These are phyloP conservation scores for Viola odorata DNA, from an alignment of 345 rosid genomes.

Conservation along the genomic window DNA sequence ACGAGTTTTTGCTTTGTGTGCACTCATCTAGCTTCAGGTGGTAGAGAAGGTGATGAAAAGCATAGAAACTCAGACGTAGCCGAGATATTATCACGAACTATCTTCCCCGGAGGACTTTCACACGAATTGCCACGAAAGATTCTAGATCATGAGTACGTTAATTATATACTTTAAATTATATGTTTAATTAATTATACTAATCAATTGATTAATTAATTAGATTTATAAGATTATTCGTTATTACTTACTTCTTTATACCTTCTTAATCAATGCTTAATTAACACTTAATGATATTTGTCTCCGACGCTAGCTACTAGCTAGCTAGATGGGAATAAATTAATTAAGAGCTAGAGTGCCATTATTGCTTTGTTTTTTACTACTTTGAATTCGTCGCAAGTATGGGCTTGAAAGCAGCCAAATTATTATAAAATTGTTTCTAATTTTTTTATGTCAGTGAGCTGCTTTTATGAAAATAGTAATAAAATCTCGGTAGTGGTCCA, in stretches of 20 bases:
- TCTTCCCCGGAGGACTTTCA: slow-evolving; percentile 50
- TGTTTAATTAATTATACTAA: background rate
- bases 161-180: too few species aligned
- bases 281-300: too few species aligned
- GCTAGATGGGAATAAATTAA: too few species aligned
- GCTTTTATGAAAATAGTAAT: background rate
- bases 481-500: too few species aligned
- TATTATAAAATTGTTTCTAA: background rate
- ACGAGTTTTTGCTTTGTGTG: slow-evolving; percentile 83
- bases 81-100: slow-evolving; percentile 59
- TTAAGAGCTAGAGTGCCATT: background rate
- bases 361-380: slow-evolving; percentile 14
- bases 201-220: background rate
- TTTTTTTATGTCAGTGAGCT: background rate
- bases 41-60: slow-evolving; percentile 63
- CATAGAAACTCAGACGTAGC: slow-evolving; percentile 55
- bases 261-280: background rate
- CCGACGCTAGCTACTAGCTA: too few species aligned
- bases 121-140: slow-evolving; percentile 53
- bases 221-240: background rate
- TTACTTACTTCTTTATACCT: background rate
- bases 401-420: too few species aligned
- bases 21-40: slow-evolving; percentile 80
- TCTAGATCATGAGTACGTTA: slow-evolving; percentile 74
- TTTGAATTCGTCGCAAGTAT: slow-evolving; percentile 18